Conservation (phyloP, 2,329 filamentous ascomycete genomes). For the Chaetomium globosum region DNA sequence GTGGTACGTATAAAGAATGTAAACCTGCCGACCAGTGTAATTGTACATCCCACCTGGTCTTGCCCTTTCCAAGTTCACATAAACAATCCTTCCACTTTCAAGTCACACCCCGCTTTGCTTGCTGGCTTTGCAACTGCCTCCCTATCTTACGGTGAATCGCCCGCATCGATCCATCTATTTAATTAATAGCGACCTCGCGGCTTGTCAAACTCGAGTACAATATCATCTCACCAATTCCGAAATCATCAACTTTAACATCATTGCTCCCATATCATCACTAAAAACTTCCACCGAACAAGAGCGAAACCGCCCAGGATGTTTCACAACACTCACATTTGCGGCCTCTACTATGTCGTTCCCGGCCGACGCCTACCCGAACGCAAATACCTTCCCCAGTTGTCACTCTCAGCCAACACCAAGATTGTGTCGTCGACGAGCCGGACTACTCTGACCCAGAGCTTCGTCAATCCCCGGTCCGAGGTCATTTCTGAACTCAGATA, state of each 20-base stretch:
- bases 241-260: background rate
- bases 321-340: conserved; percentile 39
- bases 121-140: background rate
- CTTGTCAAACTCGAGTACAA: background rate
- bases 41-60: background rate
- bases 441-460: conserved; percentile 58
- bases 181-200: background rate
- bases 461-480: conserved; percentile 56
- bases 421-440: conserved; percentile 59
- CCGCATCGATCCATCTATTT: background rate
- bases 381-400: conserved; percentile 60
- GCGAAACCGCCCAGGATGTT: background rate
- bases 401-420: conserved; percentile 60
- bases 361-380: conserved; percentile 19
- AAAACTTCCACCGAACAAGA: background rate
- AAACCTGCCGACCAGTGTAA: background rate
- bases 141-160: background rate
- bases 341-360: conserved; percentile 42
- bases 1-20: background rate
- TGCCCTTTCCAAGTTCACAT: background rate
- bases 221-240: background rate
- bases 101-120: background rate
- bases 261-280: background rate
- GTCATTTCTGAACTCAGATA: conserved; percentile 62
- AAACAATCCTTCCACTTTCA: background rate